Evolutionary conservation across 768 basidiomycete genomes (phyloP), one percentile per base, ranked within the genome.

Genomic region (Agaricus blazei): DNA sequence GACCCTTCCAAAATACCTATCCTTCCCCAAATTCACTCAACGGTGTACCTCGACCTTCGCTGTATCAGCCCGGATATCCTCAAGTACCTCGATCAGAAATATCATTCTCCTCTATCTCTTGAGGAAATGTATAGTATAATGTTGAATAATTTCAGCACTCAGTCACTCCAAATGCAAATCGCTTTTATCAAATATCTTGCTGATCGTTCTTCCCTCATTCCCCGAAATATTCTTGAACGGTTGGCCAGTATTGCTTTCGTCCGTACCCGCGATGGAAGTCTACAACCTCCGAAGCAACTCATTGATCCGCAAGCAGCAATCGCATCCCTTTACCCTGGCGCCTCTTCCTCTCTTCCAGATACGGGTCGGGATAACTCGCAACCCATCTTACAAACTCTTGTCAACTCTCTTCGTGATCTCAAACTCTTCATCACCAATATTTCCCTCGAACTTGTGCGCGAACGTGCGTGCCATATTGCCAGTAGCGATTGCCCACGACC

Each of bases 391-490:
- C 54, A 51, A 2, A 38, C 15, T 1, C 62, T 70, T 19, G 51
- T 69, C 5, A 34, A 42, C 0, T 19, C 52, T 28, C 59, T 72
- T 4, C 61, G 58, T 3, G 48, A 58, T 0, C 54, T 75, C 1
- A 50, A 58, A 9, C 54, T 79, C 9, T 54, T 76, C 49, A 59
- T 68, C 44, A 51, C 51, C 1, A 45, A 50, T 0, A 63, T 79
- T 9, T 70, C 72, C 0, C 14, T 62, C 0, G 62, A 64, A 4
- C 65, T 74, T 2, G 62, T 73, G 3, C 53, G 54, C n/a, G 76
- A 78, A 26, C 68, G 71, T 0, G 72, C 75, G 29, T 52, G 60
- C 6, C 64, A 63, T 51, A 71, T 77, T 41, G 65, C 72, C 0
- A 55, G 60, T 1, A 29, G 29, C 28, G 9, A 40, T 28, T 31